A percentile compares a stretch with the other conserved stretches of the same genome.
These are phyloP conservation scores for Caloboletus firmus DNA, from an alignment of 1,284 basidiomycete genomes.

Conservation along the genomic window DNA sequence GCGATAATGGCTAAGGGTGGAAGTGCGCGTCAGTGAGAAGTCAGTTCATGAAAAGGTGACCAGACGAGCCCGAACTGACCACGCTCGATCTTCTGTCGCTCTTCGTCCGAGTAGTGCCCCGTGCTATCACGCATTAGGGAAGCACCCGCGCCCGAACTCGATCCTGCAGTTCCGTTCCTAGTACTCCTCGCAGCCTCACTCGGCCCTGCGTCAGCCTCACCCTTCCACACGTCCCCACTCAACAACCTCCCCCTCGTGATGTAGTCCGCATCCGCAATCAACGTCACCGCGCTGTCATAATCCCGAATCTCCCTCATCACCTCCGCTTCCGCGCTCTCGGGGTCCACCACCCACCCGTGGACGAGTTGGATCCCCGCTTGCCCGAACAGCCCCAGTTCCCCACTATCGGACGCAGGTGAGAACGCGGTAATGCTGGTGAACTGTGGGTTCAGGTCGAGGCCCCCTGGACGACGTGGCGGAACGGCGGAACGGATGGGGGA, in stretches of 20 bases:
- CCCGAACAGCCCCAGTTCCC: conserved; percentile 83
- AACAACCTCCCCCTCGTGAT: conserved; percentile 64
- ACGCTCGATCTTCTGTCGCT: conserved; percentile 61
- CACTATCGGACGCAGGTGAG: conserved; percentile 57
- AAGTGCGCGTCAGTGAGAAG: not conserved
- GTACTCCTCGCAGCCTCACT: conserved; percentile 5
- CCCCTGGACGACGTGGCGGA: conserved; percentile 45
- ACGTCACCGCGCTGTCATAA: conserved; percentile 69
- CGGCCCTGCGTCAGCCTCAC: conserved; percentile 1
- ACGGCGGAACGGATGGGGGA: not conserved
- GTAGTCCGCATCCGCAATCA: conserved; percentile 77
- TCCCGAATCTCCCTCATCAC: conserved; percentile 56
- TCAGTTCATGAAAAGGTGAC: not conserved
- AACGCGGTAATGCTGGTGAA: conserved; percentile 73
- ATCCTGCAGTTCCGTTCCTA: conserved; percentile 24
- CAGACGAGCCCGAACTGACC: conserved; percentile 45
- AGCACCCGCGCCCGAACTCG: conserved; percentile 3
- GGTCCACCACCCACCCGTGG: conserved; percentile 92
- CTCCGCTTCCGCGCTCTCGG: conserved; percentile 57
- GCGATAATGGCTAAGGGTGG: conserved; percentile 57
- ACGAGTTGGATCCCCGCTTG: conserved; percentile 79
- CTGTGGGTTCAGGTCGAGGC: conserved; percentile 82
- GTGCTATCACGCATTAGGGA: not conserved
- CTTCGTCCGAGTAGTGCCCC: conserved; percentile 40
- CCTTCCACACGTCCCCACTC: conserved; percentile 7